These are phyloP conservation scores for Kluyveromyces dobzhanskii DNA, from an alignment of 805 yeast genomes.

Conservation along the genomic window DNA sequence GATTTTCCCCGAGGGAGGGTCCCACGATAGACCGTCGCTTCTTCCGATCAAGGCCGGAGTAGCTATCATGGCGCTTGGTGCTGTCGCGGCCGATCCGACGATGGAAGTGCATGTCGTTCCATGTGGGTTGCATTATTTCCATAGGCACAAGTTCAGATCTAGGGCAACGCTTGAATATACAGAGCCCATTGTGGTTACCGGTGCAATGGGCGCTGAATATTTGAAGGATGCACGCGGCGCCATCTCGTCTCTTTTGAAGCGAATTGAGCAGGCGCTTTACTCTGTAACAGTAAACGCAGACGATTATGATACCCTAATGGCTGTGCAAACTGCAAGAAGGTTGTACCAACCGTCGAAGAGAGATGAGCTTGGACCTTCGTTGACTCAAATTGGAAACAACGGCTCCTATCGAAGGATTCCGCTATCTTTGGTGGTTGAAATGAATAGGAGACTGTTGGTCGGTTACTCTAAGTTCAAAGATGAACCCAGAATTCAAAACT, in stretches of 20 bases:
- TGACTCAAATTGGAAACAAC: not conserved
- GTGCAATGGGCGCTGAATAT: slow-evolving; percentile 56
- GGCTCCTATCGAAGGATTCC: slow-evolving; percentile 39
- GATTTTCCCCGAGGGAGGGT: slow-evolving; percentile 96
- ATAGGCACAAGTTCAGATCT: slow-evolving; percentile 86
- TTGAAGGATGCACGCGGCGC: slow-evolving; percentile 62
- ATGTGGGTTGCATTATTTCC: slow-evolving; percentile 93
- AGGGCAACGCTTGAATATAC: slow-evolving; percentile 94
- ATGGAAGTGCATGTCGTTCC: slow-evolving; percentile 83
- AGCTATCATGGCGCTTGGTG: slow-evolving; percentile 95
- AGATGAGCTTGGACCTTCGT: not conserved
- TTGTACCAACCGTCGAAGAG: slow-evolving; percentile 55
- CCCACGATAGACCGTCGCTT: slow-evolving; percentile 87
- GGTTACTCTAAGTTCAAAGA: slow-evolving; percentile 76
- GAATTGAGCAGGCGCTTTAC: slow-evolving; percentile 65
- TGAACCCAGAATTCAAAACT: slow-evolving; percentile 54
- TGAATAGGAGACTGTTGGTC: slow-evolving; percentile 76
- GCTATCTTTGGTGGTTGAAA: slow-evolving; percentile 70
- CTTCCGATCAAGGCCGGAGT: slow-evolving; percentile 95
- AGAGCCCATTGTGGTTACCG: slow-evolving; percentile 62
- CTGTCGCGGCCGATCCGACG: slow-evolving; percentile 66
- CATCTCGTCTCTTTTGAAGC: slow-evolving; percentile 61
- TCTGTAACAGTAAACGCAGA: slow-evolving; percentile 92
- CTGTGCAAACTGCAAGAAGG: slow-evolving; percentile 90
- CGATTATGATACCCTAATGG: slow-evolving; percentile 86